A percentile compares a stretch with the other conserved stretches of the same genome.
phyloP scores from a whole-genome alignment of 1,139 yeast genomes.

The Kodamaea ohmeri region DNA sequence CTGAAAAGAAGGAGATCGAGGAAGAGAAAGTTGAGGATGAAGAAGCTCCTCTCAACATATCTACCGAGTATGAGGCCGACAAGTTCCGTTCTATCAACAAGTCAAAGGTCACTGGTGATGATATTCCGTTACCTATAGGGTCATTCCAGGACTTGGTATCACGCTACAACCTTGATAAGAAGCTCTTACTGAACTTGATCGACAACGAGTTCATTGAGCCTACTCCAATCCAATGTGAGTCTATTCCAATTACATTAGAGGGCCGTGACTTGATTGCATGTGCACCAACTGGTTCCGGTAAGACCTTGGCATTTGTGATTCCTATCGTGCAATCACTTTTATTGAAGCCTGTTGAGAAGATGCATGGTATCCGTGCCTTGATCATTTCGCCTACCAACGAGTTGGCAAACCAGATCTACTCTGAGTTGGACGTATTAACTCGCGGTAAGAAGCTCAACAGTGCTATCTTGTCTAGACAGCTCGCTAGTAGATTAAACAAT shows the following conservation, averaged over 20 bases:
- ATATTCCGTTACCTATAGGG: conserved; percentile 83
- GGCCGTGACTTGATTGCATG: conserved; percentile 77
- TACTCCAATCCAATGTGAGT: conserved; percentile 87
- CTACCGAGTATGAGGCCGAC: conserved; percentile 55
- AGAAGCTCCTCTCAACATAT: conserved; percentile 45
- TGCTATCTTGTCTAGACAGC: conserved; percentile 71
- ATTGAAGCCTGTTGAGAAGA: conserved; percentile 25
- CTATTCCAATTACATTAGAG: conserved; percentile 66
- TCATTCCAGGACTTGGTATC: conserved; percentile 76
- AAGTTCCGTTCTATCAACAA: conserved; percentile 52
- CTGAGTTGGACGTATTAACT: conserved; percentile 60
- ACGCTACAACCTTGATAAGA: conserved; percentile 64
- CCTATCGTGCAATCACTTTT: conserved; percentile 66
- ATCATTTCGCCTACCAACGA: conserved; percentile 89
- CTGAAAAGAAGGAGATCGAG: conserved; percentile 20
- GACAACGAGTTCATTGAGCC: conserved; percentile 77
- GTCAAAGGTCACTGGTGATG: conserved; percentile 71
- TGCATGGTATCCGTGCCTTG: conserved; percentile 64
- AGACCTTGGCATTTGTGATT: conserved; percentile 80
- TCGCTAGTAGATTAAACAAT: conserved; percentile 67
- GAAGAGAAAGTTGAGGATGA: conserved; percentile 21
- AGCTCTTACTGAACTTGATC: conserved; percentile 62
- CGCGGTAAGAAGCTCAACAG: conserved; percentile 56
- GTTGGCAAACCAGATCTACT: conserved; percentile 80
- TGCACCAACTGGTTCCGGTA: conserved; percentile 95